Conservation (phyloP, 2,329 filamentous ascomycete species). For the Colletotrichum brevisporum region DNA sequence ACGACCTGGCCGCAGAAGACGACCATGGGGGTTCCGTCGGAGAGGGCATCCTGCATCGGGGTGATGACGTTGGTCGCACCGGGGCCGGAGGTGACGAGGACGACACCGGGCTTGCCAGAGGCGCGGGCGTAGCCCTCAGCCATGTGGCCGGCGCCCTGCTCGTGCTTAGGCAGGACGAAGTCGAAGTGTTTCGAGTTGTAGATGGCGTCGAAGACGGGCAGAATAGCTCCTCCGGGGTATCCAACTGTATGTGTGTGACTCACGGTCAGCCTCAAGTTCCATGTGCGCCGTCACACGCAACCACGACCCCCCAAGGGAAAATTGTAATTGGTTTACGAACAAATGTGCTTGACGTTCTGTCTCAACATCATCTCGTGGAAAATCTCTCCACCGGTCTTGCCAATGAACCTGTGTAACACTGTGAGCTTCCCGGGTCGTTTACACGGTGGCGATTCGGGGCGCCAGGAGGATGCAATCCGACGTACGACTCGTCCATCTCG, state of each 20-base stretch:
- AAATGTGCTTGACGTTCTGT: slow-evolving; percentile 92
- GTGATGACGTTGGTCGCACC: slow-evolving; percentile 98
- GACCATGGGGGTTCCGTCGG: slow-evolving; percentile 95
- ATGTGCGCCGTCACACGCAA: not conserved
- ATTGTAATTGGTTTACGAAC: slow-evolving; percentile 67
- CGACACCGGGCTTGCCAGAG: slow-evolving; percentile 93
- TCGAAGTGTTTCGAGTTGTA: slow-evolving; percentile 98
- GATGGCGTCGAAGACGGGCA: slow-evolving; percentile 98
- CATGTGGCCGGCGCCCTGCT: slow-evolving; percentile 99
- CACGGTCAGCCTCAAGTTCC: slow-evolving; percentile 28
- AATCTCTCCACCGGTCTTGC: slow-evolving; percentile 94
- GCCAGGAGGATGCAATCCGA: slow-evolving; percentile 42
- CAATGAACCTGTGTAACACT: slow-evolving; percentile 78
- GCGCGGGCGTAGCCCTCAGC: slow-evolving; percentile 96
- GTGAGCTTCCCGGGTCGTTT: slow-evolving; percentile 15
- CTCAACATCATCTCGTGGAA: slow-evolving; percentile 99
- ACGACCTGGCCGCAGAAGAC: slow-evolving; percentile 96
- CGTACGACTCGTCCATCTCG: slow-evolving; percentile 87
- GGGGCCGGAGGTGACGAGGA: slow-evolving; percentile 95
- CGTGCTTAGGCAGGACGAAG: slow-evolving; percentile 94
- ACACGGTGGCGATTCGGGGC: slow-evolving; percentile 37
- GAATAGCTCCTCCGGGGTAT: slow-evolving; percentile 95
- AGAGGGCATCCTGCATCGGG: slow-evolving; percentile 95
- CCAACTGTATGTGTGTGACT: slow-evolving; percentile 67
- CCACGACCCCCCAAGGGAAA: not conserved